Percentiles rank a stretch among this genome's conserved stretches.
Conservation (phyloP, 768 basidiomycete species). For the Boletus reticulatus region DNA sequence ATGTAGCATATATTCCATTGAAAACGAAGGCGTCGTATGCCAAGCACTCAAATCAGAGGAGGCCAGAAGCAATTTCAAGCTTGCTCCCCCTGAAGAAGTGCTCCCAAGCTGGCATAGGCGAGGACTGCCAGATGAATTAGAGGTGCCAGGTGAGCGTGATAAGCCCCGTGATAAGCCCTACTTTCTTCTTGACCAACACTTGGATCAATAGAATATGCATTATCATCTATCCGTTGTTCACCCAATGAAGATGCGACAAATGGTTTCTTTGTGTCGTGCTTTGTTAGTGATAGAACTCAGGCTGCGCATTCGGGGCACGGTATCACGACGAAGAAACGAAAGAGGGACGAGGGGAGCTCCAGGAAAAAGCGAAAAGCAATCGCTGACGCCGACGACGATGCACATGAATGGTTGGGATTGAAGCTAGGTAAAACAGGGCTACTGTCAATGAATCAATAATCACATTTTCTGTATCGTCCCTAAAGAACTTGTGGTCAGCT, state of each 20-base stretch:
- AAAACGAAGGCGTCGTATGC: constrained; percentile 91
- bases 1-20: constrained; percentile 88
- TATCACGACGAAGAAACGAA: constrained; percentile 26
- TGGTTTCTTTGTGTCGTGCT: constrained; percentile 98
- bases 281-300: constrained; percentile 39
- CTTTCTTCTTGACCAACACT: not conserved
- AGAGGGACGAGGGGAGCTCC: constrained; percentile 13
- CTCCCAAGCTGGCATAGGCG: constrained; percentile 82
- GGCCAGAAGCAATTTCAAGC: constrained; percentile 59
- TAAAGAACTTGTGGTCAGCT: constrained; percentile 35
- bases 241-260: constrained; percentile 88
- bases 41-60: constrained; percentile 71
- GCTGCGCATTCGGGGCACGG: not conserved
- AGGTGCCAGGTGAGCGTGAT: constrained; percentile 42
- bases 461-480: constrained; percentile 27
- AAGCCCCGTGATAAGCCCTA: not conserved
- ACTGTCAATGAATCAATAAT: constrained; percentile 30
- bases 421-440: constrained; percentile 23
- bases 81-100: constrained; percentile 67
- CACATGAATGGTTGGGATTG: constrained; percentile 11
- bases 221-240: constrained; percentile 66
- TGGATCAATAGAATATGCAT: constrained; percentile 47
- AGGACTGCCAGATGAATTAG: constrained; percentile 67
- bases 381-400: not conserved
- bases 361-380: constrained; percentile 20